Evolutionary conservation across 2,329 filamentous ascomycete genomes (phyloP).

Genomic region (Claviceps africana): DNA sequence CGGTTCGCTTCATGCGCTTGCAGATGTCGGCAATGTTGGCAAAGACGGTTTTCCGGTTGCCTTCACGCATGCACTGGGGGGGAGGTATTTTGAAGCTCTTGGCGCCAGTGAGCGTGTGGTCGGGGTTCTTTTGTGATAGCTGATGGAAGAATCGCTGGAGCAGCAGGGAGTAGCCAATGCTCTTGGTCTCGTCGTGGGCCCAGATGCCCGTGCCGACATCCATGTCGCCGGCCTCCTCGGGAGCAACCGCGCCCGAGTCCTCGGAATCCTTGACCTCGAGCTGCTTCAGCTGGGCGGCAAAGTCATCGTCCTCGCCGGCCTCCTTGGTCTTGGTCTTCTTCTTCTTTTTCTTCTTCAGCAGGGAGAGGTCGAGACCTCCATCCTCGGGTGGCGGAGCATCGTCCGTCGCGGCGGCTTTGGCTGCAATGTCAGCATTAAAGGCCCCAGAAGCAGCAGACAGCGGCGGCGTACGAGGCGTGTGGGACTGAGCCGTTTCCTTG

Average conservation of each 20-base stretch:
- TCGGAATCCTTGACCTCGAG: slow-evolving; percentile 54
- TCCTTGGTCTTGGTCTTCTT: slow-evolving; percentile 48
- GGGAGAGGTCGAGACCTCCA: slow-evolving; percentile 40
- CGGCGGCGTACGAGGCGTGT: slow-evolving; percentile 54
- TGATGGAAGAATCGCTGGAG: slow-evolving; percentile 89
- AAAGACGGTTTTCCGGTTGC: slow-evolving; percentile 99
- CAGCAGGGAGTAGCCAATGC: slow-evolving; percentile 74
- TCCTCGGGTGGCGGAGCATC: slow-evolving; percentile 35
- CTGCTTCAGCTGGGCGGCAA: slow-evolving; percentile 47
- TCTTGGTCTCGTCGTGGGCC: slow-evolving; percentile 62
- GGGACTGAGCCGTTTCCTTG: slow-evolving; percentile 70
- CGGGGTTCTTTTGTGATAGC: slow-evolving; percentile 90
- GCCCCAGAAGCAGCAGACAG: slow-evolving; percentile 39
- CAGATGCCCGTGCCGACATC: slow-evolving; percentile 82
- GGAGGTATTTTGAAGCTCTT: slow-evolving; percentile 99
- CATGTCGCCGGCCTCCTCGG: slow-evolving; percentile 57
- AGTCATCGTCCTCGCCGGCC: slow-evolving; percentile 49
- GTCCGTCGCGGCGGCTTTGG: slow-evolving; percentile 30
- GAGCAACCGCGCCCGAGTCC: slow-evolving; percentile 32
- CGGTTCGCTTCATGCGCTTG: slow-evolving; percentile 97
- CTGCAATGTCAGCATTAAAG: slow-evolving; percentile 34
- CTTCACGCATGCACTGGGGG: slow-evolving; percentile 96
- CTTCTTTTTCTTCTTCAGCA: slow-evolving; percentile 90
- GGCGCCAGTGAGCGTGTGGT: slow-evolving; percentile 74
- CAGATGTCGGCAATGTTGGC: slow-evolving; percentile 98